phyloP scores from a whole-genome alignment of 2,329 filamentous ascomycete genomes.

The Raffaelea arxii region DNA sequence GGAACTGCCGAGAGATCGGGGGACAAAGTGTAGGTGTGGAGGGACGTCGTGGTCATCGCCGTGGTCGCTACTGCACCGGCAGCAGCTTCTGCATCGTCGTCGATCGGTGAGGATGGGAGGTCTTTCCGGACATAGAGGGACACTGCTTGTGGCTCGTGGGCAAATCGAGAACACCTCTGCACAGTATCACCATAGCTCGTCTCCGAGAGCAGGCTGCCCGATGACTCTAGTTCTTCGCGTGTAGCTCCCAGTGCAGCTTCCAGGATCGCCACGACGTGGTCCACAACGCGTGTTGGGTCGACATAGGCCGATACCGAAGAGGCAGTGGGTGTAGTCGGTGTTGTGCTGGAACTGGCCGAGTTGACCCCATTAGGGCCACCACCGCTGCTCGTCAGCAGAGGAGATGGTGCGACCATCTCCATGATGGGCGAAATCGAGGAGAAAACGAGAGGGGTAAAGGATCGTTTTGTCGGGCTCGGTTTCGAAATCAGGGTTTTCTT shows the following conservation, averaged over 20 bases:
- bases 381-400: conserved; percentile 22
- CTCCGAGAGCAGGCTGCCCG: conserved; percentile 74
- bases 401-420: conserved; percentile 40
- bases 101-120: conserved; percentile 22
- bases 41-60: neutral
- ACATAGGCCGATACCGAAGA: conserved; percentile 41
- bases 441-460: neutral
- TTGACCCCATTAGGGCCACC: conserved; percentile 37
- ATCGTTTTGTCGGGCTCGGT: neutral
- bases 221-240: conserved; percentile 66
- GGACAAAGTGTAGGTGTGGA: conserved; percentile 69
- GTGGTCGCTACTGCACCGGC: neutral
- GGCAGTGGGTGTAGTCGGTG: neutral
- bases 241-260: conserved; percentile 66
- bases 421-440: conserved; percentile 27
- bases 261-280: conserved; percentile 62
- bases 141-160: conserved; percentile 73
- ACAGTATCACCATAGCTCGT: conserved; percentile 67
- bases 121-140: conserved; percentile 91
- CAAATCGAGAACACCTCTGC: conserved; percentile 80
- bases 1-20: conserved; percentile 71
- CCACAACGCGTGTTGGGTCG: conserved; percentile 60
- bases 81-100: conserved; percentile 34
- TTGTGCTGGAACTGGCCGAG: conserved; percentile 6
- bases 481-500: no score